Evolutionary conservation across 257 asterid species (phyloP).

Genomic region (Osmanthus fragrans): DNA sequence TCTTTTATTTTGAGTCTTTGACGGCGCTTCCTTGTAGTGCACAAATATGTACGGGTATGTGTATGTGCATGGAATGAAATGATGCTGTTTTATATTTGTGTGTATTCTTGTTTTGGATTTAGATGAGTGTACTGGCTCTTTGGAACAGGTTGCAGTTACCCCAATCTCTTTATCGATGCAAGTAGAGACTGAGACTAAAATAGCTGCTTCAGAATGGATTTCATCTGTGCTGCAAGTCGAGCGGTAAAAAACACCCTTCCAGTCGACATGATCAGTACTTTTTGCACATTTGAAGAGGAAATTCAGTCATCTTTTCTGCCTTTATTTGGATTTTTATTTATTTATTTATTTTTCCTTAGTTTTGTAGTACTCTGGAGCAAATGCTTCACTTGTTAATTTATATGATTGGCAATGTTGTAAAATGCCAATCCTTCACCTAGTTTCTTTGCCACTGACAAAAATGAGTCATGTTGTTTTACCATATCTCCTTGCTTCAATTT

Average conservation of each 20-base stretch:
- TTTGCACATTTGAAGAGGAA: constrained; percentile 42
- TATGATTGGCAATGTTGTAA: constrained; percentile 30
- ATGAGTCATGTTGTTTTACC: neutral
- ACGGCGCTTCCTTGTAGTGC: too few species aligned
- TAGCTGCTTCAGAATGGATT: constrained; percentile 64
- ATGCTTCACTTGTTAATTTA: constrained; percentile 43
- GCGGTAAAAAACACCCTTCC: constrained; percentile 27
- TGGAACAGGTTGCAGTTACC: constrained; percentile 59
- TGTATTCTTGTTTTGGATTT: neutral
- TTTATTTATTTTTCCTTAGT: constrained; percentile 21
- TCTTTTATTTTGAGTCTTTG: neutral
- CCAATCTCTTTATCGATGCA: constrained; percentile 44
- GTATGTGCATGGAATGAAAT: too few species aligned
- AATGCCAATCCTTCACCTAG: constrained; percentile 23
- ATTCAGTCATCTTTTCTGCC: constrained; percentile 30
- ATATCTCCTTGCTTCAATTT: neutral
- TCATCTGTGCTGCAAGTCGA: constrained; percentile 44
- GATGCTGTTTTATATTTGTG: too few species aligned
- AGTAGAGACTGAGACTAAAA: constrained; percentile 41
- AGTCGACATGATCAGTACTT: constrained; percentile 7
- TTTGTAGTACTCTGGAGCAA: constrained; percentile 37
- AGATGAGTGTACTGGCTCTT: neutral
- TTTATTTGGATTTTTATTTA: constrained; percentile 29
- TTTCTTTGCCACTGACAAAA: constrained; percentile 9
- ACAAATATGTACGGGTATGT: too few species aligned